Evolutionary conservation across 2,329 filamentous ascomycete genomes (phyloP).

Genomic region (Plenodomus tracheiphilus): DNA sequence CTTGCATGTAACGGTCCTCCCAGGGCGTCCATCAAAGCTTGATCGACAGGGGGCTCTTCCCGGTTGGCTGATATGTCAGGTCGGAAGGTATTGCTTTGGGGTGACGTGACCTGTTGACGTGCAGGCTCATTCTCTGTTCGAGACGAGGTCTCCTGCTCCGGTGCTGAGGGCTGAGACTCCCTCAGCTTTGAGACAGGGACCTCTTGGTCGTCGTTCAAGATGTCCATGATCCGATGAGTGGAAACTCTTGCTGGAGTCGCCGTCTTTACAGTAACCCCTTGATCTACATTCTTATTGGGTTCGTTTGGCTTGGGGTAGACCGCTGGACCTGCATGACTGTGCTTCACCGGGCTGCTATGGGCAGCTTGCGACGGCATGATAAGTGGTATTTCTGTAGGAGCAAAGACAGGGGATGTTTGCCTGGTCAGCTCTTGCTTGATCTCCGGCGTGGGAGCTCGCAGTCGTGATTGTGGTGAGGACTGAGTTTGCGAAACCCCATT

Average conservation of each 20-base stretch:
- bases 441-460: constrained; percentile 13
- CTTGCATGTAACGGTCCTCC: constrained; percentile 16
- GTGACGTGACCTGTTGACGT: constrained; percentile 22
- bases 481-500: constrained; percentile 7
- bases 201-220: constrained; percentile 42
- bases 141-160: constrained; percentile 22
- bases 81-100: constrained; percentile 18
- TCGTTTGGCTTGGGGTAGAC: neutral
- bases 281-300: neutral
- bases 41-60: constrained; percentile 27
- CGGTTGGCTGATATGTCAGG: constrained; percentile 23
- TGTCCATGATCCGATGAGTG: constrained; percentile 43
- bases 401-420: constrained; percentile 21
- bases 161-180: constrained; percentile 16
- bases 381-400: constrained; percentile 14
- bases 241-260: constrained; percentile 31
- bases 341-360: constrained; percentile 21
- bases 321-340: constrained; percentile 5
- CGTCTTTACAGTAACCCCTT: constrained; percentile 7
- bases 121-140: constrained; percentile 8
- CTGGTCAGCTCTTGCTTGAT: constrained; percentile 16
- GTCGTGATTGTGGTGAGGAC: constrained; percentile 7
- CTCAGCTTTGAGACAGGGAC: constrained; percentile 26
- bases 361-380: constrained; percentile 20
- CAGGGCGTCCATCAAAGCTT: constrained; percentile 24